Percentiles rank a stretch among this genome's conserved stretches.
These are phyloP conservation scores for Lathyrus aphaca DNA, from an alignment of 306 rosid genomes.

Conservation along the genomic window DNA sequence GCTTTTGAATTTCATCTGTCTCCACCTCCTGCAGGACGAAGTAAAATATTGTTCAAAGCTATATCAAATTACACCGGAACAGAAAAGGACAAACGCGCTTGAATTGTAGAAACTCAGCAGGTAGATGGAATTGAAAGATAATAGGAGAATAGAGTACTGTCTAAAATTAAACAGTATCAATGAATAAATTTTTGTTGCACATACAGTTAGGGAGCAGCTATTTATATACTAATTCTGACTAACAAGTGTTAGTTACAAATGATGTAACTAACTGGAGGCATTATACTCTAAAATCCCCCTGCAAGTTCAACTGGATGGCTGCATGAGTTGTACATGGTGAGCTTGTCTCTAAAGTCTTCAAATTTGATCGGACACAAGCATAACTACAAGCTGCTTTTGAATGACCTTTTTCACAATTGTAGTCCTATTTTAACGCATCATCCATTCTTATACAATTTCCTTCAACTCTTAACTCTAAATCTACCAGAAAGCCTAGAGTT, in stretches of 20 bases:
- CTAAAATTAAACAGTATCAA: background rate
- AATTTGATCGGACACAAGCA: background rate
- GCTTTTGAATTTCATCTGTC: conserved; percentile 70
- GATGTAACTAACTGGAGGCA: background rate
- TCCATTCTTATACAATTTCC: background rate
- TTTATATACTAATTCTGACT: background rate
- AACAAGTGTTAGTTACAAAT: background rate
- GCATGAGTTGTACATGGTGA: no score
- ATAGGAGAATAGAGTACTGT: background rate
- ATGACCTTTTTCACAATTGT: background rate
- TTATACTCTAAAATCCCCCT: no score
- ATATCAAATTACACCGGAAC: conserved; percentile 25
- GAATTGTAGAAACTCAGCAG: background rate
- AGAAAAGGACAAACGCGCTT: conserved; percentile 16
- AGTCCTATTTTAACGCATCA: no score
- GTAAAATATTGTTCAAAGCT: conserved; percentile 28
- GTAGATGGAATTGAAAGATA: background rate
- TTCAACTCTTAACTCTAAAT: background rate
- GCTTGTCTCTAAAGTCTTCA: no score
- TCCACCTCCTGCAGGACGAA: conserved; percentile 71
- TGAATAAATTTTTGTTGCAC: background rate
- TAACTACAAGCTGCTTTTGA: background rate
- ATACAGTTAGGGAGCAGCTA: background rate
- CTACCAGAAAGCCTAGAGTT: background rate
- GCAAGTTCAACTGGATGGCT: no score